Base-by-base conservation (phyloP, 2,329 filamentous ascomycete species). In the Cladosporium sphaerospermum region DNA sequence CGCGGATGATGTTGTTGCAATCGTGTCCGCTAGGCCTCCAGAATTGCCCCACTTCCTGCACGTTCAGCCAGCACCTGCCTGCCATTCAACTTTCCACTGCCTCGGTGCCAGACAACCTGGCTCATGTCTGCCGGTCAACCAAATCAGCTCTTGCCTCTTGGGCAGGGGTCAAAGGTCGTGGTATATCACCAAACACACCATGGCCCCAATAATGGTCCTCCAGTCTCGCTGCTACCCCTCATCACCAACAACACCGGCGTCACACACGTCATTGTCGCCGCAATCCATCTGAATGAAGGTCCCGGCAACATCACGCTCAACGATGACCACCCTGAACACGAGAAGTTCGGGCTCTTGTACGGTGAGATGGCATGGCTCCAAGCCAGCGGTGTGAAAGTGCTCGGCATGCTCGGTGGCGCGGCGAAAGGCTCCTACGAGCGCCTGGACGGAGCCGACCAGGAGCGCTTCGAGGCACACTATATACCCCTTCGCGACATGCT, bases 351-450 rank as follows among this genome's bases (percentile, higher is more conserved):
- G 32, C 81, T 82, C 1, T 76, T 96, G 34, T 96, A 90, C 89
- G 79, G 79, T 18, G 91, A 96, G 69, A 80, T 89, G 8, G 77
- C 79, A 7, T 74, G 83, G 57, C 73, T 96, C 5, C 86, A 93
- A 67, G 79, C 79, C 2, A 77, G 78, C 6, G 89, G 89, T 40
- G 78, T 96, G 57, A 89, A 86, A 62, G 82, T 96, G 10, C 77
- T 95, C 66, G 88, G 82, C 52, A 93, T 96, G 88, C 76, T 96
- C 1, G 91, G 91, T 37, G 91, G 91, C 13, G 89, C 90, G 2
- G 89, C 89, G 0, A 78, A 79, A 55, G 91, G 90, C 9, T 86
- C 83, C 10, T 96, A 81, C 65, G 72, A 76, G 45, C 76, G 80
- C 52, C 73, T 84, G 14, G 70, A 72, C 53, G 78, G 84, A 3